A percentile compares a stretch with the other conserved stretches of the same genome.
Conservation (phyloP, 257 asterid genomes). For the Fraxinus americana region DNA sequence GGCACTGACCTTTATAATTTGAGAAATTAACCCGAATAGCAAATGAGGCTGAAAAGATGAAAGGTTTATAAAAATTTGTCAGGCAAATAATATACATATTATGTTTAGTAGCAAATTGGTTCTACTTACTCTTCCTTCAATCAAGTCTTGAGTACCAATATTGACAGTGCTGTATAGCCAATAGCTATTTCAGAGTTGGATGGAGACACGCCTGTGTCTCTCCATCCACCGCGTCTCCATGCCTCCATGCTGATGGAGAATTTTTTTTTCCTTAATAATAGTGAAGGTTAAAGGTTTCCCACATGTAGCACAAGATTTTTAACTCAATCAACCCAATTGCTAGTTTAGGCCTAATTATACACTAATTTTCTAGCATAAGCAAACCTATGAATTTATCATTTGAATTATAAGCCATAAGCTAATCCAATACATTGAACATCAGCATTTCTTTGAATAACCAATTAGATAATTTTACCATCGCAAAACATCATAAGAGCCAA, state of each 20-base stretch:
- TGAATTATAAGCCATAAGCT: neutral
- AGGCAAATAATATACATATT: constrained; percentile 8
- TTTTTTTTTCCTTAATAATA: too few relatives aligned
- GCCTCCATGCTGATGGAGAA: too few relatives aligned
- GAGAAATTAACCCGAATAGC: constrained; percentile 92
- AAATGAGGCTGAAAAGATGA: constrained; percentile 81
- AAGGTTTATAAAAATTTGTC: constrained; percentile 20
- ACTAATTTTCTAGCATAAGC: neutral
- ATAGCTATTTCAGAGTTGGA: constrained; percentile 98
- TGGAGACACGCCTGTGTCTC: too few relatives aligned
- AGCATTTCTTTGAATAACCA: neutral
- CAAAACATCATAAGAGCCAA: neutral
- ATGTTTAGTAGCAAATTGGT: constrained; percentile 22
- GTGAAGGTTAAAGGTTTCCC: too few relatives aligned
- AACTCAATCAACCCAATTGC: too few relatives aligned
- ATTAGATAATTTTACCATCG: neutral
- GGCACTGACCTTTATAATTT: constrained; percentile 87
- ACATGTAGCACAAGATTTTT: too few relatives aligned
- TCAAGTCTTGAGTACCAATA: constrained; percentile 88
- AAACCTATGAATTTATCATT: neutral
- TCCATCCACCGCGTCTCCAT: too few relatives aligned
- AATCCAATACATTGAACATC: neutral
- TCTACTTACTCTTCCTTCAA: constrained; percentile 95
- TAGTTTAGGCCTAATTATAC: too few relatives aligned
- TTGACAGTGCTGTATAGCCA: constrained; percentile 95